A percentile compares a stretch with the other conserved stretches of the same genome.
phyloP scores from a whole-genome alignment of 305 asterid species.

The Fraxinus floribunda region DNA sequence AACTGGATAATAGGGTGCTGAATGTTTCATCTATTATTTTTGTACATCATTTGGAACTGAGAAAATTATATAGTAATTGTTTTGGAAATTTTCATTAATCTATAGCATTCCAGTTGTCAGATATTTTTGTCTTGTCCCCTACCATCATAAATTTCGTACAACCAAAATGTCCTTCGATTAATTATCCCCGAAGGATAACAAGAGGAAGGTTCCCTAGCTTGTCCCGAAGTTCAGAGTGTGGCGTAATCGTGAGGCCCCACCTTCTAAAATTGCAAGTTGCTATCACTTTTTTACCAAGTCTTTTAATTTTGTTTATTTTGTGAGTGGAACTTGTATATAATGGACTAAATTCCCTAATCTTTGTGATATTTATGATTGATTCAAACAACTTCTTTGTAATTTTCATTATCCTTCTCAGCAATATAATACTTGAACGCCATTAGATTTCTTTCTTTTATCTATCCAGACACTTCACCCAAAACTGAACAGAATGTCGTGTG shows the following conservation, averaged over 20 bases:
- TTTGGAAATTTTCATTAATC: not conserved
- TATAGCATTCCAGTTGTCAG: not conserved
- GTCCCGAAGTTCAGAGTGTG: not conserved
- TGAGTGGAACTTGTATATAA: not conserved
- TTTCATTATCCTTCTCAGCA: not conserved
- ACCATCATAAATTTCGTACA: not conserved
- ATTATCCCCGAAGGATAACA: not conserved
- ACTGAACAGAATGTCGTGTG: conserved; percentile 44
- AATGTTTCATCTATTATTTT: not conserved
- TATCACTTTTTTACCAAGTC: not conserved
- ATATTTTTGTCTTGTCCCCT: not conserved
- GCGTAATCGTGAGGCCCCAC: not conserved
- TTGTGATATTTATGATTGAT: not conserved
- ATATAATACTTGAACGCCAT: not conserved
- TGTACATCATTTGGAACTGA: not conserved
- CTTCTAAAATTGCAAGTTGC: not conserved
- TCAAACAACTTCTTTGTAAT: not conserved
- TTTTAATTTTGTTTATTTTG: not conserved
- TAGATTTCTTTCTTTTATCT: not conserved
- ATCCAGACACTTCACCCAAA: conserved; percentile 78
- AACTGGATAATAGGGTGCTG: not conserved
- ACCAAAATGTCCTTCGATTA: not conserved
- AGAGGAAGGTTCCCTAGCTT: not conserved
- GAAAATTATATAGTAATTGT: not conserved
- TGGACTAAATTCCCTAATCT: not conserved